Base-by-base conservation (phyloP, 371 early-diverging fungal genomes). In the Batkoa obscura region DNA sequence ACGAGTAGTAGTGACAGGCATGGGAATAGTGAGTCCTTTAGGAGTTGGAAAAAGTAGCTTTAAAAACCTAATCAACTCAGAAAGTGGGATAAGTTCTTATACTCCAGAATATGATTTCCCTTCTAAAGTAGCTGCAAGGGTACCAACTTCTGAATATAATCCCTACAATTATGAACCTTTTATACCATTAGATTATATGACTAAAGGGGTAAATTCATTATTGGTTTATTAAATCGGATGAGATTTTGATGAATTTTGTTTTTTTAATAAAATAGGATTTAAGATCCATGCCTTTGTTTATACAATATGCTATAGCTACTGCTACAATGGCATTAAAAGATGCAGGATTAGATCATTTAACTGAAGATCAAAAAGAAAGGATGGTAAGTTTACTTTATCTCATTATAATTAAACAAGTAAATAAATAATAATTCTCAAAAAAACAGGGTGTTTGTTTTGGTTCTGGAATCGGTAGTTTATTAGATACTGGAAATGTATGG, bases 1-100 rank as follows among this genome's bases (percentile, higher is more conserved):
- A 13, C 35, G 91, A 34, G 96, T 94, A 1, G 94, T 90, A 0
- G 91, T 95, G 13, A 95, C 96, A 8, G 96, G 96, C 1, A 67
- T 94, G 1, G 96, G 96, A 2, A 67, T 90, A n/a, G 89, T 95
- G 33, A 84, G 90, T 0, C 96, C 96, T 0, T 72, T 95, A 4
- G 94, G 87, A 50, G 76, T 78, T 1, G 86, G 88, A 41, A 76
- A 82, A 15, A 62, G 67, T 17, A 74, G 75, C 0, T 93, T 92
- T 93, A 62, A 68, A n/a, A 75, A 72, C 51, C 67, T 95, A 13
- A 47, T 91, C 15, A 72, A 77, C 13, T 79, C 80, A 0, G 62
- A 76, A 36, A 83, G 81, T 59, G 96, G 93, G 8, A 74, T 93
- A 56, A 72, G 76, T 42, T 13, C 32, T 4, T 33, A 43, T 31